Evolutionary conservation across 805 yeast species (phyloP), one percentile per base, ranked within the genome.

Genomic region (Spathaspora hagerdaliae): DNA sequence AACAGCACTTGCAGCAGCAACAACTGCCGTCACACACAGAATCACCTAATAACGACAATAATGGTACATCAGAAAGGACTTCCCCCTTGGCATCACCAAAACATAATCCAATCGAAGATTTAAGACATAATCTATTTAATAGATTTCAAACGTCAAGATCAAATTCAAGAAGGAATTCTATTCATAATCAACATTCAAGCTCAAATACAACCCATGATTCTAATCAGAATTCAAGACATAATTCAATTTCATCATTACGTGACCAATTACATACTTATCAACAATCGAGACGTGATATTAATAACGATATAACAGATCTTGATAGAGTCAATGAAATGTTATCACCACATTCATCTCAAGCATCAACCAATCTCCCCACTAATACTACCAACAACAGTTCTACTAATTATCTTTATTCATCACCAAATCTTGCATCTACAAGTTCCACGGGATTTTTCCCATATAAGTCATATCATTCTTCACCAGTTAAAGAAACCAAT

Each of bases 401-500:
- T 29, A 3, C 32, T 11, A 9, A 29, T 29, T 9, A 13, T 27
- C 14, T 10, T 24, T 36, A 19, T 26, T 10, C 14, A 41, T 41
- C 44, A n/a, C 29, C 48, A 13, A 12, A 19, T 14, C 36, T 26
- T 11, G 11, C 48, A 47, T 27, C 49, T 46, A 39, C 35, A 9
- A 29, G 32, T 29, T 24, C 45, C 12, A 39, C 43, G 13, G 39
- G 19, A 26, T 35, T 43, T 26, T 36, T 35, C 19, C 43, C 45
- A 27, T 35, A 32, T 19, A 31, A 38, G 27, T 49, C 40, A 41
- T 51, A 27, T 39, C 45, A 47, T 33, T 31, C 47, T 27, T 46
- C 55, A n/a, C 55, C 59, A 2, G 97, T 91, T 6, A 89, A 86
- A 58, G 97, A 92, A 61, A 91, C 97, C 1, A 82, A 78, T 47